These are phyloP conservation scores for Geoglossum glabrum DNA, from an alignment of 495 filamentous ascomycete genomes.

Conservation along the genomic window DNA sequence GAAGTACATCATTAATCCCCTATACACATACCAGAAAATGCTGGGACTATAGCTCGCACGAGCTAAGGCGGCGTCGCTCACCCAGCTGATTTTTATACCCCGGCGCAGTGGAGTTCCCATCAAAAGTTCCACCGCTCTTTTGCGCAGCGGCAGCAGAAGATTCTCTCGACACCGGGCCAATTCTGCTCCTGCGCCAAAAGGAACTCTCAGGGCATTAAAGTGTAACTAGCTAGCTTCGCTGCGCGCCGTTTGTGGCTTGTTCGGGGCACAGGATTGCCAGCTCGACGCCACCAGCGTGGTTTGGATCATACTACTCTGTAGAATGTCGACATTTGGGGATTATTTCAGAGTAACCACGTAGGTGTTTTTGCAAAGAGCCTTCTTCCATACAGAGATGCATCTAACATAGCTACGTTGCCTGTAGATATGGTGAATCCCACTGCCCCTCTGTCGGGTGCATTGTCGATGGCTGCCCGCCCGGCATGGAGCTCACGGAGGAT, in stretches of 20 bases:
- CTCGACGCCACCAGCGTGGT: background rate
- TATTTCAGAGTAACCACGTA: constrained; percentile 75
- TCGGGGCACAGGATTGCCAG: background rate
- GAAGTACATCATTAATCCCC: no score
- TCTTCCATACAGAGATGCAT: background rate
- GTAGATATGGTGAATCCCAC: constrained; percentile 76
- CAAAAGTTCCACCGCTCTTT: no score
- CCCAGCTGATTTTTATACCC: no score
- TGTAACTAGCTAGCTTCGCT: background rate
- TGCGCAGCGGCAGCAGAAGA: no score
- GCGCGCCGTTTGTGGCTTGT: background rate
- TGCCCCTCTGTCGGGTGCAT: constrained; percentile 82
- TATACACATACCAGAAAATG: no score
- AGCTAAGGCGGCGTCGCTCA: no score
- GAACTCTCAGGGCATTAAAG: background rate
- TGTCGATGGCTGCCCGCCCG: constrained; percentile 73
- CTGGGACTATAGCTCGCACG: no score
- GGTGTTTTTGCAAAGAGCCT: constrained; percentile 15
- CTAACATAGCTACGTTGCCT: constrained; percentile 1
- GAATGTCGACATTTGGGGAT: constrained; percentile 83
- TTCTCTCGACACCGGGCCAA: no score
- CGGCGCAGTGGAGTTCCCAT: no score
- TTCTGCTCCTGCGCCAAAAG: background rate
- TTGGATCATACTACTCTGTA: no score
- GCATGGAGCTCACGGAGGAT: constrained; percentile 67